phyloP scores from a whole-genome alignment of 1,284 basidiomycete species.

The Marasmius tenuissimus region DNA sequence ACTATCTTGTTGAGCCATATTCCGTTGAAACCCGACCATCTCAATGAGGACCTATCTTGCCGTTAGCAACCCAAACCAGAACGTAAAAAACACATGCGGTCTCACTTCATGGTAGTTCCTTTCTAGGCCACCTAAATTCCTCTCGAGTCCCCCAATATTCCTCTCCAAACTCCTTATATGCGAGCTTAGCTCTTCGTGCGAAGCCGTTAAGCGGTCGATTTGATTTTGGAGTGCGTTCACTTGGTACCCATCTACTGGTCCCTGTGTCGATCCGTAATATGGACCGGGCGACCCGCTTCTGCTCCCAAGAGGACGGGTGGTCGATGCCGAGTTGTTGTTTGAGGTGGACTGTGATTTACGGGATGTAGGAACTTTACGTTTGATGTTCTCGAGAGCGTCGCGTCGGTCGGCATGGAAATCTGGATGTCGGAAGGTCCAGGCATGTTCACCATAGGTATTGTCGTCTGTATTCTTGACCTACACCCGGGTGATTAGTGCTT shows the following conservation, averaged over 20 bases:
- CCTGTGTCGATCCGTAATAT: slow-evolving; percentile 1
- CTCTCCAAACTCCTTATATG: slow-evolving; percentile 66
- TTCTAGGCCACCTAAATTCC: slow-evolving; percentile 46
- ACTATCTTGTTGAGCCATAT: slow-evolving; percentile 84
- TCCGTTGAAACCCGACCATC: slow-evolving; percentile 82
- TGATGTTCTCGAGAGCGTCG: slow-evolving; percentile 90
- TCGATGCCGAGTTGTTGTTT: slow-evolving; percentile 17
- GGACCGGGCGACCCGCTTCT: slow-evolving; percentile 9
- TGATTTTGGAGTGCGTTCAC: slow-evolving; percentile 48
- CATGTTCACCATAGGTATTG: slow-evolving; percentile 77
- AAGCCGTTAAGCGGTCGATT: slow-evolving; percentile 47
- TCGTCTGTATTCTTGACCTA: slow-evolving; percentile 82
- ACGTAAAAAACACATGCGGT: neutral
- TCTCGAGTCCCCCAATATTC: slow-evolving; percentile 63
- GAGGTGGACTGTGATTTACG: slow-evolving; percentile 44
- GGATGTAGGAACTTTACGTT: slow-evolving; percentile 84
- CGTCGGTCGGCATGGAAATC: slow-evolving; percentile 88
- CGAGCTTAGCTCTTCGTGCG: slow-evolving; percentile 60
- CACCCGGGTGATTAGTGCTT: slow-evolving; percentile 3
- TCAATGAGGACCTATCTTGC: slow-evolving; percentile 59
- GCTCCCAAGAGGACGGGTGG: slow-evolving; percentile 17
- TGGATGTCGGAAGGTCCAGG: slow-evolving; percentile 96
- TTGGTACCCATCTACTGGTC: slow-evolving; percentile 21
- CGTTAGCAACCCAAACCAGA: neutral
- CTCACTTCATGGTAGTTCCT: slow-evolving; percentile 23